A percentile compares a stretch with the other conserved stretches of the same genome.
These are phyloP conservation scores for Phytophthora meadii DNA, from an alignment of 352 stramenopile genomes.

Conservation along the genomic window DNA sequence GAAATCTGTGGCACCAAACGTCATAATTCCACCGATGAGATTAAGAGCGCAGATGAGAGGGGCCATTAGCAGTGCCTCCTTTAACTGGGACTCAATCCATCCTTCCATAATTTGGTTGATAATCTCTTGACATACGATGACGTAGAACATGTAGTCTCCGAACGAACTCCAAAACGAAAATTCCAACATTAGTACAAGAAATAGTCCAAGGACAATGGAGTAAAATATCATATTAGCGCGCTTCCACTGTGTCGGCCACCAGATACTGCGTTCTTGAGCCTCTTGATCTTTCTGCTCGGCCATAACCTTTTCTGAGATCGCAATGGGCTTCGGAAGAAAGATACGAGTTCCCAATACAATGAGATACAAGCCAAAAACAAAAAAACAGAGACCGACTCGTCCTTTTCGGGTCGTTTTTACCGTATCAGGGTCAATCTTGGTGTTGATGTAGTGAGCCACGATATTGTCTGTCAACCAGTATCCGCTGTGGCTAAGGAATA, in stretches of 20 bases:
- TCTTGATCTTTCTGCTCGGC: conserved; percentile 83
- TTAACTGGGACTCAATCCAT: conserved; percentile 91
- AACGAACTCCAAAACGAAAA: conserved; percentile 97
- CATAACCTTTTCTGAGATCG: conserved; percentile 91
- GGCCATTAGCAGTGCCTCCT: conserved; percentile 91
- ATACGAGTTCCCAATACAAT: conserved; percentile 86
- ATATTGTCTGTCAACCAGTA: conserved; percentile 87
- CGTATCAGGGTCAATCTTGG: conserved; percentile 82
- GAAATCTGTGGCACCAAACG: conserved; percentile 96
- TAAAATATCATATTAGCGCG: conserved; percentile 95
- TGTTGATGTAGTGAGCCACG: conserved; percentile 88
- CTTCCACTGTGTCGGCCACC: conserved; percentile 95
- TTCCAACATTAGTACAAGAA: conserved; percentile 95
- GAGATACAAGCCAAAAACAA: conserved; percentile 91
- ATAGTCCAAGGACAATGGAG: conserved; percentile 92
- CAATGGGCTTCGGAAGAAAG: conserved; percentile 93
- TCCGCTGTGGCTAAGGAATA: conserved; percentile 46
- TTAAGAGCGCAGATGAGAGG: conserved; percentile 91
- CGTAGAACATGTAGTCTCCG: conserved; percentile 96
- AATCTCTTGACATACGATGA: conserved; percentile 94
- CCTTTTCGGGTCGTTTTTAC: conserved; percentile 76
- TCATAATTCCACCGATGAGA: conserved; percentile 93
- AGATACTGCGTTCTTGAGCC: conserved; percentile 74
- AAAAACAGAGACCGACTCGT: conserved; percentile 93
- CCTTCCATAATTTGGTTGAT: conserved; percentile 88